Conservation (phyloP, 768 basidiomycete species). For the Cubamyces lactineus region DNA sequence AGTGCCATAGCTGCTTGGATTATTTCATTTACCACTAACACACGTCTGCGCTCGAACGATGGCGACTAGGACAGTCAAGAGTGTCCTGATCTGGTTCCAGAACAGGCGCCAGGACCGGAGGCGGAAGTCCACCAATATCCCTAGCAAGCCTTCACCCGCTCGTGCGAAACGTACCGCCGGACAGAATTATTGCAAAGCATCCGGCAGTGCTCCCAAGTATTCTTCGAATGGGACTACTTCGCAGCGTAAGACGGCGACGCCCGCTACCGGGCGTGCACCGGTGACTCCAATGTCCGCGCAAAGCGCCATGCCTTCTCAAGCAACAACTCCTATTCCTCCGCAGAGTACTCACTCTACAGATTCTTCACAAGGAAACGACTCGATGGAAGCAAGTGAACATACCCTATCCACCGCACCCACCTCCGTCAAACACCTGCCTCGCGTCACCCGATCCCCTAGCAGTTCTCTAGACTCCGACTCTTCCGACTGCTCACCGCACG, state of each 20-base stretch:
- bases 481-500: slow-evolving; percentile 24
- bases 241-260: no score
- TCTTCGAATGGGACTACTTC: no score
- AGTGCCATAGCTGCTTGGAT: neutral
- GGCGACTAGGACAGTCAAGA: slow-evolving; percentile 31
- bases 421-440: neutral
- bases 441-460: slow-evolving; percentile 15
- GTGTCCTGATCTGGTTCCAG: slow-evolving; percentile 42
- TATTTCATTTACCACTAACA: neutral
- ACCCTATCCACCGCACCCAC: slow-evolving; percentile 14
- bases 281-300: no score
- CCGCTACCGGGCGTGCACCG: no score
- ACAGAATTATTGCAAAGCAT: neutral
- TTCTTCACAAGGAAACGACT: neutral
- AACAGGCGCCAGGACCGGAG: slow-evolving; percentile 37
- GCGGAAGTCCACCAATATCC: neutral
- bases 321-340: neutral
- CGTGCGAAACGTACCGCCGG: neutral
- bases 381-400: slow-evolving; percentile 11
- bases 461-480: slow-evolving; percentile 15
- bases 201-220: no score
- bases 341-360: neutral
- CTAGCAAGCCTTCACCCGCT: neutral
- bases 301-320: no score
- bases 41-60: neutral